Evolutionary conservation across 1,139 yeast species (phyloP).

Genomic region (Debaryomycetaceae sp.): DNA sequence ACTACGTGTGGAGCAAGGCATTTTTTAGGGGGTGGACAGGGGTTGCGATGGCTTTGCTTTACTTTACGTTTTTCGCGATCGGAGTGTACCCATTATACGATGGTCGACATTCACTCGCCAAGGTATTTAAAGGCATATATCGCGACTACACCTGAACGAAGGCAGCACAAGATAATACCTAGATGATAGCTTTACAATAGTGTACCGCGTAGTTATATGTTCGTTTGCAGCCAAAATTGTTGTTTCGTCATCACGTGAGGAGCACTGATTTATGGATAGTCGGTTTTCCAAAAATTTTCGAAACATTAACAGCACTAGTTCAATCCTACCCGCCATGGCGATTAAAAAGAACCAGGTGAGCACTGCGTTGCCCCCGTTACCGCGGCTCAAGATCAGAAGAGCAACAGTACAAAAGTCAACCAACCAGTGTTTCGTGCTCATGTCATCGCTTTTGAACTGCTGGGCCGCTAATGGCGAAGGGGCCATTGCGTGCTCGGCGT

Average conservation of each 20-base stretch:
- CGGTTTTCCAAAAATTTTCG: too few relatives aligned
- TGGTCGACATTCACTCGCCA: slow-evolving; percentile 26
- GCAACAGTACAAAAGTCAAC: slow-evolving; percentile 53
- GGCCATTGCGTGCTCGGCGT: slow-evolving; percentile 54
- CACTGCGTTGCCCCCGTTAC: slow-evolving; percentile 62
- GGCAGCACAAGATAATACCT: slow-evolving; percentile 2
- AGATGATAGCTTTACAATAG: too few relatives aligned
- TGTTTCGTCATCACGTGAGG: too few relatives aligned
- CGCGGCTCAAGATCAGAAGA: slow-evolving; percentile 67
- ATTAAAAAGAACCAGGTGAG: slow-evolving; percentile 17
- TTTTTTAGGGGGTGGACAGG: slow-evolving; percentile 41
- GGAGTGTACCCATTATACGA: slow-evolving; percentile 36
- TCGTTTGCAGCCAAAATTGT: too few relatives aligned
- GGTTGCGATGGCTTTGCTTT: slow-evolving; percentile 37
- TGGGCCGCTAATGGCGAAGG: slow-evolving; percentile 97
- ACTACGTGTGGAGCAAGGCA: slow-evolving; percentile 34
- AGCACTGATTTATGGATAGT: too few relatives aligned
- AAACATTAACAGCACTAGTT: too few relatives aligned
- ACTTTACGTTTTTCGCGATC: slow-evolving; percentile 24
- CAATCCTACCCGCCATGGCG: slow-evolving; percentile 9
- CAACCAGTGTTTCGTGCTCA: slow-evolving; percentile 73
- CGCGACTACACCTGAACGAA: slow-evolving; percentile 12
- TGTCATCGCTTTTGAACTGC: slow-evolving; percentile 85
- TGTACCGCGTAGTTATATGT: too few relatives aligned
- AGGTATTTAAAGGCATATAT: slow-evolving; percentile 20